phyloP scores from a whole-genome alignment of 371 early-diverging fungal species.

The Mortierella sp. region DNA sequence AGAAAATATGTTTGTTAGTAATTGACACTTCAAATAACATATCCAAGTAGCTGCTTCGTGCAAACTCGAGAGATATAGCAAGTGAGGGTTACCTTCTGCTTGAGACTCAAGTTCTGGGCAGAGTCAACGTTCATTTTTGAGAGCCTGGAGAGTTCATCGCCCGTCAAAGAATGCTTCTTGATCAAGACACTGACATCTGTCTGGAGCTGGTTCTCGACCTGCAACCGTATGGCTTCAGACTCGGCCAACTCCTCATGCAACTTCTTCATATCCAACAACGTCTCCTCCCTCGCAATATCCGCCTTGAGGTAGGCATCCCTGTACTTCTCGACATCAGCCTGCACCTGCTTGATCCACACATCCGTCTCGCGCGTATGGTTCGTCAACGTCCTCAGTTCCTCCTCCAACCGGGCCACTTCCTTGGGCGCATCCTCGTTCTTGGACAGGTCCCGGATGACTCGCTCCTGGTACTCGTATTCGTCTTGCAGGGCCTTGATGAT shows the following conservation, averaged over 20 bases:
- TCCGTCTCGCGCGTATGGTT: constrained; percentile 40
- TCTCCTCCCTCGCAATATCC: constrained; percentile 45
- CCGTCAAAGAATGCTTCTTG: constrained; percentile 34
- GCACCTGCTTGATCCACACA: constrained; percentile 50
- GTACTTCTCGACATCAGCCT: constrained; percentile 48
- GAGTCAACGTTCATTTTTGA: constrained; percentile 50
- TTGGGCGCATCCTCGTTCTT: constrained; percentile 48
- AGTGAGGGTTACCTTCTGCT: constrained; percentile 36
- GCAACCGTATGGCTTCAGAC: constrained; percentile 28
- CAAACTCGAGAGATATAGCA: background rate
- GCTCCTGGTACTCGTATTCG: constrained; percentile 54
- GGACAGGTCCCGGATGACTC: constrained; percentile 44
- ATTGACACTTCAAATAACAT: no score
- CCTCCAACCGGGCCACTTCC: constrained; percentile 38
- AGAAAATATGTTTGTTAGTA: no score
- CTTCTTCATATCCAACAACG: constrained; percentile 52
- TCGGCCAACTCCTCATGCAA: constrained; percentile 51
- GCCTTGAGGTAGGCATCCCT: constrained; percentile 50
- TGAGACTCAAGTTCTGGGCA: constrained; percentile 43
- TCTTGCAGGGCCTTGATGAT: constrained; percentile 51
- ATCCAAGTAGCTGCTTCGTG: no score
- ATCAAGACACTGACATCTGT: constrained; percentile 40
- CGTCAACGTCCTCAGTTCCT: constrained; percentile 31
- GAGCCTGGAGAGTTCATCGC: constrained; percentile 37
- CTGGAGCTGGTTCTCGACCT: constrained; percentile 43